phyloP scores from a whole-genome alignment of 345 rosid genomes.

The Aurinia saxatilis region DNA sequence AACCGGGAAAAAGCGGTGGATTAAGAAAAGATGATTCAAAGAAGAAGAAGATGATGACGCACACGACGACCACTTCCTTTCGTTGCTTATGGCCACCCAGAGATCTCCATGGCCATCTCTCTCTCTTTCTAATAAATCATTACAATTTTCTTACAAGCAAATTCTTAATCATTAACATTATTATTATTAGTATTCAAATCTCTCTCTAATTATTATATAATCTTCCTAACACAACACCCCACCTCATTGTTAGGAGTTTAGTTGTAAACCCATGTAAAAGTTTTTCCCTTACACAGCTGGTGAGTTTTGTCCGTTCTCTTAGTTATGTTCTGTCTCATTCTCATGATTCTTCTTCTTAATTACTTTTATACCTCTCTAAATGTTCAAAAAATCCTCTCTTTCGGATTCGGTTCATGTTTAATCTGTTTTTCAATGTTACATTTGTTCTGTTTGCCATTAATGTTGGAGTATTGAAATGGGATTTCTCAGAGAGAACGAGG shows the following conservation, averaged over 20 bases:
- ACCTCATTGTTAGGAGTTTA: slow-evolving; percentile 5
- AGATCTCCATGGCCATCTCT: slow-evolving; percentile 13
- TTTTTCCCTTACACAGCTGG: slow-evolving; percentile 22
- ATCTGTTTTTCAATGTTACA: background rate
- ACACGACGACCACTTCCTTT: slow-evolving; percentile 22
- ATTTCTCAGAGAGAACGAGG: background rate
- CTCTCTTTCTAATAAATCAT: slow-evolving; percentile 21
- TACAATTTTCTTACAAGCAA: background rate
- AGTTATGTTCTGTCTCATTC: slow-evolving; percentile 7
- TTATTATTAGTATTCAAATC: background rate
- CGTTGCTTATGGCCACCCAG: slow-evolving; percentile 3
- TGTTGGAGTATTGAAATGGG: too few relatives aligned
- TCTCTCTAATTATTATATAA: slow-evolving; percentile 4
- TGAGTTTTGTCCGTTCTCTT: slow-evolving; percentile 9
- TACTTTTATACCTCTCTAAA: too few relatives aligned
- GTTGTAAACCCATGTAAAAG: slow-evolving; percentile 21
- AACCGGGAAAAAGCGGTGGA: slow-evolving; percentile 3
- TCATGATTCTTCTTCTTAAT: background rate
- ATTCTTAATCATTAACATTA: background rate
- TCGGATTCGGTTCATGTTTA: background rate
- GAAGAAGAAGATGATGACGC: slow-evolving; percentile 16
- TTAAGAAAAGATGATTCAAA: background rate
- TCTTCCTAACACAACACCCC: background rate
- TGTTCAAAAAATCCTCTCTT: background rate
- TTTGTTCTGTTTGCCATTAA: background rate